These are phyloP conservation scores for Fusarium buxicola DNA, from an alignment of 2,329 filamentous ascomycete genomes.

Conservation along the genomic window DNA sequence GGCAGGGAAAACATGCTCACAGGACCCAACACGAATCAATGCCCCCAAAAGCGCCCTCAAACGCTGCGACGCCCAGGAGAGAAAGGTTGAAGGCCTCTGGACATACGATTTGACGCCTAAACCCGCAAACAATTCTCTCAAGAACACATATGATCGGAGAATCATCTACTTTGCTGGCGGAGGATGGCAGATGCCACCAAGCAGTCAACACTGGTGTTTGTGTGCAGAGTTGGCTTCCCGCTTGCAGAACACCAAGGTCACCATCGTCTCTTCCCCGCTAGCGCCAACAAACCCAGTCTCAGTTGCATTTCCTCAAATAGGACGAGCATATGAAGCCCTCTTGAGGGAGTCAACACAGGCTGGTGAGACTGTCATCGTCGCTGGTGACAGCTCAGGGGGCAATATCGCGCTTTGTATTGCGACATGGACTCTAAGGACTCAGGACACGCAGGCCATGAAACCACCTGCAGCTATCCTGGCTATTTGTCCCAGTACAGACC, in stretches of 20 bases:
- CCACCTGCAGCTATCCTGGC: slow-evolving; percentile 52
- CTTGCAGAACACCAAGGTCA: slow-evolving; percentile 56
- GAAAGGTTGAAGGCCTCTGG: slow-evolving; percentile 42
- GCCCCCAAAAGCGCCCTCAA: slow-evolving; percentile 12
- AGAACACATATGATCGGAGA: slow-evolving; percentile 7
- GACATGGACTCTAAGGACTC: slow-evolving; percentile 50
- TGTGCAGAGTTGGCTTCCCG: slow-evolving; percentile 57
- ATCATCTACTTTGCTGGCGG: slow-evolving; percentile 68
- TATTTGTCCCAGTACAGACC: slow-evolving; percentile 60
- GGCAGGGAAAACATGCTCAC: slow-evolving; percentile 1
- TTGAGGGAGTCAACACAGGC: slow-evolving; percentile 53
- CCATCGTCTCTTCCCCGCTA: slow-evolving; percentile 64
- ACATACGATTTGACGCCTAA: slow-evolving; percentile 38
- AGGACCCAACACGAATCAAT: slow-evolving; percentile 27
- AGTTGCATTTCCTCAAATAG: slow-evolving; percentile 59
- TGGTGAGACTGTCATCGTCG: slow-evolving; percentile 58
- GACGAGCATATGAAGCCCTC: slow-evolving; percentile 57
- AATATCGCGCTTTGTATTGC: slow-evolving; percentile 60
- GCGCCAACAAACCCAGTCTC: slow-evolving; percentile 65
- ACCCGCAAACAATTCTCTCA: slow-evolving; percentile 26
- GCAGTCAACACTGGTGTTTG: slow-evolving; percentile 64
- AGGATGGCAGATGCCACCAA: slow-evolving; percentile 65
- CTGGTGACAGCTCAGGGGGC: slow-evolving; percentile 67
- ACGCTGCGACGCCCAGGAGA: slow-evolving; percentile 36
- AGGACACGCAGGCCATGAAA: slow-evolving; percentile 25